These are phyloP conservation scores for Mycothermus thermophilus DNA, from an alignment of 495 filamentous ascomycete genomes.

Conservation along the genomic window DNA sequence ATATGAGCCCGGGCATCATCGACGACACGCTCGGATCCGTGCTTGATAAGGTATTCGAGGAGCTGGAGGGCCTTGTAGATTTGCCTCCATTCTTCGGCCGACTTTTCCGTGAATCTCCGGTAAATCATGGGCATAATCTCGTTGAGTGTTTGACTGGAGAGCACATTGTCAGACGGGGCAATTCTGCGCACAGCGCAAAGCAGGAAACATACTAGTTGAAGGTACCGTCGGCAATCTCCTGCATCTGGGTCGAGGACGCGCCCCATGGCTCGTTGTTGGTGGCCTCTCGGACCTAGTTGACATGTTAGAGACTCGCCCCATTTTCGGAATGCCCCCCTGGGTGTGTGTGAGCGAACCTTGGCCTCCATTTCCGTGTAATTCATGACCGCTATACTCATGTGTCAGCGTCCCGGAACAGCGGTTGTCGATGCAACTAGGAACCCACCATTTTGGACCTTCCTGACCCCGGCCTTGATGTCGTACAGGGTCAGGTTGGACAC, in stretches of 20 bases:
- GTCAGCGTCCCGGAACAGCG: slow-evolving; percentile 3
- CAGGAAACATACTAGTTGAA: slow-evolving; percentile 75
- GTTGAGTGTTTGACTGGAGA: slow-evolving; percentile 74
- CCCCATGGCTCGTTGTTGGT: slow-evolving; percentile 98
- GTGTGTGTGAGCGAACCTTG: slow-evolving; percentile 49
- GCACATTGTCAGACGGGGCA: background rate
- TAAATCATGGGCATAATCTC: slow-evolving; percentile 99
- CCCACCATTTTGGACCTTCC: slow-evolving; percentile 97
- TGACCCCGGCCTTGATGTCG: slow-evolving; percentile 91
- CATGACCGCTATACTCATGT: slow-evolving; percentile 66
- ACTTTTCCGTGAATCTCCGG: slow-evolving; percentile 96
- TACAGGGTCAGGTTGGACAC: slow-evolving; percentile 92
- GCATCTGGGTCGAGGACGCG: slow-evolving; percentile 71
- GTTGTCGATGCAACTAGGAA: background rate
- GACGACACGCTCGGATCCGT: slow-evolving; percentile 93
- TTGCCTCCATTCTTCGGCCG: slow-evolving; percentile 96
- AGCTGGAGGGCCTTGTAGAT: slow-evolving; percentile 98
- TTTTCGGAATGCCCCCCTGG: no score
- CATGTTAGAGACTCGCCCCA: no score
- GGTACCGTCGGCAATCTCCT: slow-evolving; percentile 96
- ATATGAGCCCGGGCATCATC: slow-evolving; percentile 94
- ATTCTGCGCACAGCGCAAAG: background rate
- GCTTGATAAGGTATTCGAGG: slow-evolving; percentile 95
- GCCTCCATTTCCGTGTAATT: slow-evolving; percentile 99
- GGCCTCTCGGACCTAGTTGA: slow-evolving; percentile 87